Percentiles rank a stretch among this genome's conserved stretches.
Conservation (phyloP, 192 early-diverging fungal genomes). For the Gamsiella multidivaricata region DNA sequence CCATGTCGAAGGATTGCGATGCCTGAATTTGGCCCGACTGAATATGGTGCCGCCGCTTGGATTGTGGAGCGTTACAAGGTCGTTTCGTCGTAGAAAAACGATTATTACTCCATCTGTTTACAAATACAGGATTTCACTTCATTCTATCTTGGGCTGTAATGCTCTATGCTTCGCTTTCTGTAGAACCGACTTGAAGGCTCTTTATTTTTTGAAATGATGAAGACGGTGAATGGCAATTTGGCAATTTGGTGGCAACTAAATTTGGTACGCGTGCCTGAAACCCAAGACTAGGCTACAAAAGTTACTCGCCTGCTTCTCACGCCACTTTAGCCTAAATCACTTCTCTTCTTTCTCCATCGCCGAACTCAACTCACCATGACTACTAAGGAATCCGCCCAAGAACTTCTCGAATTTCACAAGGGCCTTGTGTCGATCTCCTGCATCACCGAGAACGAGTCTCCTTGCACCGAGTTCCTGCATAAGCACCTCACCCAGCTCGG, state of each 20-base stretch:
- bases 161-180: too few species aligned
- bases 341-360: not conserved
- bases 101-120: too few species aligned
- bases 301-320: too few species aligned
- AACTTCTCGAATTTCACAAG: constrained; percentile 51
- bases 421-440: constrained; percentile 48
- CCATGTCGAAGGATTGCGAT: constrained; percentile 23
- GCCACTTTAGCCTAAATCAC: too few species aligned
- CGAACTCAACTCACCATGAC: constrained; percentile 24
- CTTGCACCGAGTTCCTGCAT: constrained; percentile 46
- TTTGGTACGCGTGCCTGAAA: too few species aligned
- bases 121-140: too few species aligned
- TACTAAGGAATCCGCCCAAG: constrained; percentile 28
- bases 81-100: not conserved
- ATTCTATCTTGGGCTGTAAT: too few species aligned
- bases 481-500: constrained; percentile 47
- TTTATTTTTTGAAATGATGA: too few species aligned
- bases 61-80: constrained; percentile 40
- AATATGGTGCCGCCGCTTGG: not conserved
- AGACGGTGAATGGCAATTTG: too few species aligned
- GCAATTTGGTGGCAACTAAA: too few species aligned
- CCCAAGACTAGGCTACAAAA: too few species aligned
- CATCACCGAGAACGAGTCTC: constrained; percentile 53
- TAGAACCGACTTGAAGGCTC: too few species aligned
- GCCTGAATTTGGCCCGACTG: not conserved